Conservation (phyloP, 176 grass and related monocot genomes). For the Carex pumila region DNA sequence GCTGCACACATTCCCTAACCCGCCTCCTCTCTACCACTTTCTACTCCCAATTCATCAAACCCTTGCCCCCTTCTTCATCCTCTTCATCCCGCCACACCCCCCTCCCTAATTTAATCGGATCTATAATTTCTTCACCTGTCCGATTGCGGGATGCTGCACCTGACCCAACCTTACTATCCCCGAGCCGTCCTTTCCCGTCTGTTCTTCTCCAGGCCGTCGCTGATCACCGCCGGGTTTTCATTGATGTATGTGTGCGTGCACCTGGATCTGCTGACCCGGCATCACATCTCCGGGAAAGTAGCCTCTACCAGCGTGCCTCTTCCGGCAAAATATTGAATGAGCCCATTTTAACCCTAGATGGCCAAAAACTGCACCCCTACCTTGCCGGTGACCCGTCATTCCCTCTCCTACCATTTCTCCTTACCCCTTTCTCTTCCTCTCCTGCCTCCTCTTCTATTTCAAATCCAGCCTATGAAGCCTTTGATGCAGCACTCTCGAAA, state of each 20-base stretch:
- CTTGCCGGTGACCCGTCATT: slow-evolving; percentile 32
- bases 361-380: slow-evolving; percentile 4
- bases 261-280: neutral
- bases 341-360: neutral
- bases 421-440: slow-evolving; percentile 29
- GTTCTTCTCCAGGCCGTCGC: neutral
- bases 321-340: neutral
- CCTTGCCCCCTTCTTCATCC: neutral
- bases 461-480: slow-evolving; percentile 18
- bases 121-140: neutral
- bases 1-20: neutral
- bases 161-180: neutral
- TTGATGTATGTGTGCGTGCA: neutral
- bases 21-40: neutral
- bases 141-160: neutral
- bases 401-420: slow-evolving; percentile 29
- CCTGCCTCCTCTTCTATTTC: neutral
- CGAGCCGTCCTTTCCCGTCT: neutral
- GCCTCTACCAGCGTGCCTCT: neutral
- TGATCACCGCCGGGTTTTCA: neutral
- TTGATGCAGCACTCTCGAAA: slow-evolving; percentile 10
- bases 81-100: neutral
- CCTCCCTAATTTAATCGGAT: neutral
- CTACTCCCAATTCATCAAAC: slow-evolving; percentile 1
- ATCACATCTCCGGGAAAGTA: neutral